phyloP scores from a whole-genome alignment of 2,329 filamentous ascomycete genomes.

The Neocucurbitaria cava region DNA sequence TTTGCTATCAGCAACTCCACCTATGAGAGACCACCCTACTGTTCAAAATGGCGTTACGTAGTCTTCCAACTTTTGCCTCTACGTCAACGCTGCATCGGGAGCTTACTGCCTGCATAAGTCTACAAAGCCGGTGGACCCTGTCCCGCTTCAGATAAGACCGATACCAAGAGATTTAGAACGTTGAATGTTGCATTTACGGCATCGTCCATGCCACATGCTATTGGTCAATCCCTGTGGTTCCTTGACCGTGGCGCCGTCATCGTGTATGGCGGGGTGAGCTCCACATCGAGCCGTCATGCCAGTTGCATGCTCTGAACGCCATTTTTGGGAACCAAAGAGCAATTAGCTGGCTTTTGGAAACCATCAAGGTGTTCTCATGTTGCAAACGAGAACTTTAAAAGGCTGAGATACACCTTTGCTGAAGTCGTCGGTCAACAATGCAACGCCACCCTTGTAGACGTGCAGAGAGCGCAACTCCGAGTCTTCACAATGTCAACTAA shows the following conservation, averaged over 20 bases:
- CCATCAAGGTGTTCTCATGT: slow-evolving; percentile 18
- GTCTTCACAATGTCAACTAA: slow-evolving; percentile 1
- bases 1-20: neutral
- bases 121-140: slow-evolving; percentile 10
- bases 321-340: neutral
- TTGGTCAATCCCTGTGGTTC: slow-evolving; percentile 27
- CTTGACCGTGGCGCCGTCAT: slow-evolving; percentile 25
- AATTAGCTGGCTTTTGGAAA: slow-evolving; percentile 7
- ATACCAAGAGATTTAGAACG: slow-evolving; percentile 14
- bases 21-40: slow-evolving; percentile 16
- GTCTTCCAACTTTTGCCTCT: slow-evolving; percentile 20
- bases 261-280: slow-evolving; percentile 35
- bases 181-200: slow-evolving; percentile 33
- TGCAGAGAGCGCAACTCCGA: neutral
- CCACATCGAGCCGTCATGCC: slow-evolving; percentile 16
- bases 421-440: neutral
- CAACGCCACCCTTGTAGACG: neutral
- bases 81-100: slow-evolving; percentile 32
- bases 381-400: neutral
- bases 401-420: neutral
- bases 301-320: slow-evolving; percentile 1
- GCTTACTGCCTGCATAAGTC: slow-evolving; percentile 27
- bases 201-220: slow-evolving; percentile 17
- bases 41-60: slow-evolving; percentile 18
- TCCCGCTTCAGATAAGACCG: slow-evolving; percentile 37